Conservation (phyloP, 2,329 filamentous ascomycete genomes). For the Penicillium fuscoglaucum region DNA sequence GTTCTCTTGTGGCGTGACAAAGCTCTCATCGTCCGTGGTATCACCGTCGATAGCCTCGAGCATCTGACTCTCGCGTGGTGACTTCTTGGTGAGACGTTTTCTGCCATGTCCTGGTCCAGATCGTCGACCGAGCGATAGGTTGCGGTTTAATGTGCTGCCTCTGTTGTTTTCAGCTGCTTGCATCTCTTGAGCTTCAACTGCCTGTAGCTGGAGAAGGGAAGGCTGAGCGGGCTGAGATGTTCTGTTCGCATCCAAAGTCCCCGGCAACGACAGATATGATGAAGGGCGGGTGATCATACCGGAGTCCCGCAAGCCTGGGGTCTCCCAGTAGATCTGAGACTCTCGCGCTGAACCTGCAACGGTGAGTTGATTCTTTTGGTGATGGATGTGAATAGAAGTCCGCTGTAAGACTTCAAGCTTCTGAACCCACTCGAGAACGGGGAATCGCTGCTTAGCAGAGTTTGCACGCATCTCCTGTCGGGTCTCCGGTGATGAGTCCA, state of each 20-base stretch:
- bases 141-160: slow-evolving; percentile 7
- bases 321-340: slow-evolving; percentile 29
- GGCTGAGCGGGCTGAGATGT: slow-evolving; percentile 5
- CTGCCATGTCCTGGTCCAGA: slow-evolving; percentile 19
- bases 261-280: background rate
- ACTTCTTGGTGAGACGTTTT: slow-evolving; percentile 16
- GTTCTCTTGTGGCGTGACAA: slow-evolving; percentile 16
- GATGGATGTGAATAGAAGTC: slow-evolving; percentile 59
- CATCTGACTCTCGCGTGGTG: slow-evolving; percentile 10
- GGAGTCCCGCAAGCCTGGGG: slow-evolving; percentile 7
- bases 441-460: slow-evolving; percentile 66
- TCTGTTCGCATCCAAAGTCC: slow-evolving; percentile 5
- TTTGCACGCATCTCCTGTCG: slow-evolving; percentile 64
- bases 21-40: slow-evolving; percentile 29
- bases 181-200: slow-evolving; percentile 8
- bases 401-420: slow-evolving; percentile 64
- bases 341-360: slow-evolving; percentile 31
- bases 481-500: slow-evolving; percentile 56
- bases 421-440: slow-evolving; percentile 66
- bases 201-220: slow-evolving; percentile 12
- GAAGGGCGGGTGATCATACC: slow-evolving; percentile 1
- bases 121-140: slow-evolving; percentile 19
- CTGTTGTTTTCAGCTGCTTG: slow-evolving; percentile 4
- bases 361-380: slow-evolving; percentile 39
- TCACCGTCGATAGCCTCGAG: slow-evolving; percentile 18